Conservation (phyloP, 306 rosid genomes). For the Casuarina equisetifolia region DNA sequence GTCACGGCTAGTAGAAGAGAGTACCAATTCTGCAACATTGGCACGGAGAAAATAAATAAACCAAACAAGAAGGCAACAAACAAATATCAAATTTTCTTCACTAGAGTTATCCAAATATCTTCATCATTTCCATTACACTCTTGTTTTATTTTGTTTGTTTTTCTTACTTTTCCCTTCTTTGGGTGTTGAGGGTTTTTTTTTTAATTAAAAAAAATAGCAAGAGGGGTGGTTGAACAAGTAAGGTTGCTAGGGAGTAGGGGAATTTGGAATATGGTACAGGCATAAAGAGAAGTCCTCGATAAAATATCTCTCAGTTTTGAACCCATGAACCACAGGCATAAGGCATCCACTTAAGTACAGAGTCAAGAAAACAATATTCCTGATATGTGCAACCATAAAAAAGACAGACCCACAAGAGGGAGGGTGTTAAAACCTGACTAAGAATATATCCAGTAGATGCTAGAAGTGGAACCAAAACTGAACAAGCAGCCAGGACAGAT, state of each 20-base stretch:
- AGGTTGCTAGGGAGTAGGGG: background rate
- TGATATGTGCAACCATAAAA: background rate
- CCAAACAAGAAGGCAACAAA: slow-evolving; percentile 6
- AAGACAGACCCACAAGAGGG: background rate
- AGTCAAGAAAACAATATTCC: background rate
- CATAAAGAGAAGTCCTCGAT: background rate
- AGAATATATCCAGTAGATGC: slow-evolving; percentile 86
- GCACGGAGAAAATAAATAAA: slow-evolving; percentile 29
- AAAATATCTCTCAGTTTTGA: background rate
- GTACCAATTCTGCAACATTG: slow-evolving; percentile 74
- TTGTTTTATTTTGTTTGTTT: background rate
- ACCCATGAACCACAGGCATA: background rate
- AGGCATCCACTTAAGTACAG: background rate
- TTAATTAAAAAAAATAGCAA: background rate
- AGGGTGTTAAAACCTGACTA: slow-evolving; percentile 65
- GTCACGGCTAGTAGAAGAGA: slow-evolving; percentile 79
- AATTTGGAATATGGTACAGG: background rate
- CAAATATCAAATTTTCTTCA: background rate
- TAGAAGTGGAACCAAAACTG: slow-evolving; percentile 78
- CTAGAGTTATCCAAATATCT: background rate
- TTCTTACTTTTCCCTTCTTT: background rate
- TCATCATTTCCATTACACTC: background rate
- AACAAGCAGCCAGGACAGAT: slow-evolving; percentile 87
- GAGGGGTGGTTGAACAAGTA: background rate
- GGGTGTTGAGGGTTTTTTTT: background rate